Evolutionary conservation across 2,329 filamentous ascomycete species (phyloP).

Genomic region (Colletotrichum melonis): DNA sequence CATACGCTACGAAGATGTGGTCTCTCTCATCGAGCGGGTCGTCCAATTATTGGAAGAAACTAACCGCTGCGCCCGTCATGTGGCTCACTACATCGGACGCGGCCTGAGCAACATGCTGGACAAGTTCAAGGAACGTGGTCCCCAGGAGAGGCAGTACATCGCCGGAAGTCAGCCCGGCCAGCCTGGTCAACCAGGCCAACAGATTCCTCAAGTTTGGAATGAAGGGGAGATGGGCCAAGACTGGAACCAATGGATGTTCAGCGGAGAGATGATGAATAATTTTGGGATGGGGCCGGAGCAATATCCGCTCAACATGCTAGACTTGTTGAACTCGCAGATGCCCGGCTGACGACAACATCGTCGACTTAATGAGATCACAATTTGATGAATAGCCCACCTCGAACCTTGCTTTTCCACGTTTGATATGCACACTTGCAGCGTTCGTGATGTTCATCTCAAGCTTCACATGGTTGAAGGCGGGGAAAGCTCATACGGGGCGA

Average conservation of each 20-base stretch:
- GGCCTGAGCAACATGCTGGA: constrained; percentile 44
- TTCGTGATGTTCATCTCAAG: constrained; percentile 8
- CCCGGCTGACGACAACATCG: constrained; percentile 36
- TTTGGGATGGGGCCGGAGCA: constrained; percentile 36
- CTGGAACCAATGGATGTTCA: constrained; percentile 44
- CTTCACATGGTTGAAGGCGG: neutral
- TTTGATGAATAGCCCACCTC: neutral
- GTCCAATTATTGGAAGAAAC: constrained; percentile 41
- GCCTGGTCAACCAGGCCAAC: constrained; percentile 6
- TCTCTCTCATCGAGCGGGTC: constrained; percentile 40
- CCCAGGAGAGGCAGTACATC: constrained; percentile 20
- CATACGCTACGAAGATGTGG: constrained; percentile 46
- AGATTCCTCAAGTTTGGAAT: constrained; percentile 11
- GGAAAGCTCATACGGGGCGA: neutral
- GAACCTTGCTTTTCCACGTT: neutral
- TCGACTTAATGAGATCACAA: neutral
- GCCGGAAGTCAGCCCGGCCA: neutral
- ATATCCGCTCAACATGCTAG: constrained; percentile 40
- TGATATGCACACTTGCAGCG: constrained; percentile 6
- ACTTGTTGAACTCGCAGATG: constrained; percentile 43
- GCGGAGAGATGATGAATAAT: constrained; percentile 36
- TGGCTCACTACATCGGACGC: constrained; percentile 44
- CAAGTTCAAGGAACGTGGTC: constrained; percentile 41
- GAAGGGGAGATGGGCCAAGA: constrained; percentile 30
- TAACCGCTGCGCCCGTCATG: constrained; percentile 42